Evolutionary conservation across 2,329 filamentous ascomycete genomes (phyloP).

Genomic region (Lecanicillium sp.): DNA sequence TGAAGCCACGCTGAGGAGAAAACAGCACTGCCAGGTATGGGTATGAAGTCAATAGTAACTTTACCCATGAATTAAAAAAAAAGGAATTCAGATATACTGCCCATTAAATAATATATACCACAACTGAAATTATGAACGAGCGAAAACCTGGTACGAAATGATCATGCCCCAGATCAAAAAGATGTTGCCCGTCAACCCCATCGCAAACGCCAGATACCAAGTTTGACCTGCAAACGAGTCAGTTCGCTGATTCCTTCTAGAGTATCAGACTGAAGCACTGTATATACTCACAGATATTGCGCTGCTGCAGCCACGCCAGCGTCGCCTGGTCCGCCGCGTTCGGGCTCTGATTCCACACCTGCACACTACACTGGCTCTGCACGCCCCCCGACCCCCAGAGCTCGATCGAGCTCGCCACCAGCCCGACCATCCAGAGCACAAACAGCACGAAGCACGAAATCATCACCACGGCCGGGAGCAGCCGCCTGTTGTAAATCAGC

Average conservation of each 20-base stretch:
- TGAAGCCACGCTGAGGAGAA: too few species aligned
- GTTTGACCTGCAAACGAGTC: conserved; percentile 41
- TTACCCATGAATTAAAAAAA: too few species aligned
- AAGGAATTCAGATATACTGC: too few species aligned
- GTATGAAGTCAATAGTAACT: too few species aligned
- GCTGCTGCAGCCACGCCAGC: conserved; percentile 59
- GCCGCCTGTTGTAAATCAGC: conserved; percentile 54
- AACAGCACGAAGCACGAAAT: conserved; percentile 61
- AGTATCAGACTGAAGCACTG: too few species aligned
- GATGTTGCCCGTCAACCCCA: conserved; percentile 52
- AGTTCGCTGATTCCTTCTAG: conserved; percentile 21
- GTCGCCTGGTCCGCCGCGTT: conserved; percentile 48
- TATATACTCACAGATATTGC: conserved; percentile 56
- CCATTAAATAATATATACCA: too few species aligned
- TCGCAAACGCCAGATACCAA: conserved; percentile 60
- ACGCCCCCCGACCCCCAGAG: conserved; percentile 57
- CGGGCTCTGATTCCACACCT: conserved; percentile 47
- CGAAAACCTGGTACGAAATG: conserved; percentile 61
- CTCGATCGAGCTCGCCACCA: conserved; percentile 56
- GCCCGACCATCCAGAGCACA: conserved; percentile 60
- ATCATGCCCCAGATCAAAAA: conserved; percentile 65
- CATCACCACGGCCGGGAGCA: conserved; percentile 57
- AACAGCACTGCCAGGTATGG: too few species aligned
- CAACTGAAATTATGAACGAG: conserved; percentile 33
- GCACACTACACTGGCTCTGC: conserved; percentile 52